Conservation (phyloP, 202 grass and related monocot species). For the Setaria viridis region DNA sequence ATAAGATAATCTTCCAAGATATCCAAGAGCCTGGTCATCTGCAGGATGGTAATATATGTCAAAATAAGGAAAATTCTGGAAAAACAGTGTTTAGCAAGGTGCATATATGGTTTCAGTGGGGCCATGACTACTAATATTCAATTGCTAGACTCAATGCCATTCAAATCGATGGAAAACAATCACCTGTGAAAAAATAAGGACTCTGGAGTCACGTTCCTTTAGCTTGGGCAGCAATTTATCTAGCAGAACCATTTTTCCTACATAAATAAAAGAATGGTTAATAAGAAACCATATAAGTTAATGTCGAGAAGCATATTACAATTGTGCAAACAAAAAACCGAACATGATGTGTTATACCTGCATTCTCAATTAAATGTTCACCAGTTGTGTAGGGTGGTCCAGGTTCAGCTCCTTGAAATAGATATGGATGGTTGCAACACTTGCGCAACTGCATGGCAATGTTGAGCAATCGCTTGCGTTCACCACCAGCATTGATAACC, state of each 20-base stretch:
- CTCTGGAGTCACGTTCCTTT: constrained; percentile 93
- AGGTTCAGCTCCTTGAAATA: constrained; percentile 98
- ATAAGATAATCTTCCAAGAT: constrained; percentile 98
- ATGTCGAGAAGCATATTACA: constrained; percentile 14
- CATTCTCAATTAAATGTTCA: constrained; percentile 91
- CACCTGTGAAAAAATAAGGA: constrained; percentile 99
- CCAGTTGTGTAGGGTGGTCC: constrained; percentile 98
- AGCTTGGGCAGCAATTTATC: constrained; percentile 97
- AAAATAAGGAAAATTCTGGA: background rate
- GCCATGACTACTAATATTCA: background rate
- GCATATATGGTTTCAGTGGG: background rate
- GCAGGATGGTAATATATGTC: constrained; percentile 41
- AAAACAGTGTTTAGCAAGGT: background rate
- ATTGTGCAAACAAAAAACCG: background rate
- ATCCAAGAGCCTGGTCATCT: constrained; percentile 98
- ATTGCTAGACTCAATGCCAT: constrained; percentile 6
- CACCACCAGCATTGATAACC: constrained; percentile 97
- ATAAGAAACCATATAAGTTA: constrained; percentile 6
- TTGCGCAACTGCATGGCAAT: constrained; percentile 99
- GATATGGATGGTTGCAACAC: constrained; percentile 98
- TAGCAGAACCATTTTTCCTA: constrained; percentile 98
- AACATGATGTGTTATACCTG: constrained; percentile 57
- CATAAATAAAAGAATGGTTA: constrained; percentile 40
- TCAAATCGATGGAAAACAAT: constrained; percentile 37
- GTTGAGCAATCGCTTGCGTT: constrained; percentile 95